phyloP scores from a whole-genome alignment of 2,329 filamentous ascomycete genomes.

The Aureobasidium sp. region DNA sequence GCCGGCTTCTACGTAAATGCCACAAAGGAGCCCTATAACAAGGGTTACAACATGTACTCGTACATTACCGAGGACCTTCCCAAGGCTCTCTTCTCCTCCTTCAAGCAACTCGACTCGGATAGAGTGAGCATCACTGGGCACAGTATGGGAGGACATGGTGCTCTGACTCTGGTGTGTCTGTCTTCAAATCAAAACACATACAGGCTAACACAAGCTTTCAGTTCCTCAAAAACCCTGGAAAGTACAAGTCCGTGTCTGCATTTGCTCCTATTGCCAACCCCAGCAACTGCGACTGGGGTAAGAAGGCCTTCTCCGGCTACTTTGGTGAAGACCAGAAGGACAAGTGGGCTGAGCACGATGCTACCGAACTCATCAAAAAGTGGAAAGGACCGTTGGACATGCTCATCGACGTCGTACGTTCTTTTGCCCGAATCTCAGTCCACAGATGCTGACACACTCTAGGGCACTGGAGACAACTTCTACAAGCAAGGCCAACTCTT shows the following conservation, averaged over 20 bases:
- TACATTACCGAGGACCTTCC: conserved; percentile 92
- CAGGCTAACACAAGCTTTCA: conserved; percentile 23
- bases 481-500: conserved; percentile 90
- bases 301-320: conserved; percentile 92
- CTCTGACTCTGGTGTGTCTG: conserved; percentile 63
- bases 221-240: conserved; percentile 85
- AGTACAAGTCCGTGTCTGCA: conserved; percentile 81
- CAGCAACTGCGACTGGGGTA: conserved; percentile 77
- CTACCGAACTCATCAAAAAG: conserved; percentile 75
- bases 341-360: conserved; percentile 84
- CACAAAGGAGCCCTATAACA: conserved; percentile 62
- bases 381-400: conserved; percentile 69
- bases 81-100: conserved; percentile 62
- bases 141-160: conserved; percentile 96
- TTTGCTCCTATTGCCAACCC: conserved; percentile 91
- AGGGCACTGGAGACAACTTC: conserved; percentile 92
- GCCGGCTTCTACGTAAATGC: conserved; percentile 96
- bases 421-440: no score
- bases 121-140: conserved; percentile 85
- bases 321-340: conserved; percentile 66
- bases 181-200: neutral
- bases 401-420: conserved; percentile 79
- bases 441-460: neutral
- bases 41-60: conserved; percentile 87
- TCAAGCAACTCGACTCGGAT: conserved; percentile 60